phyloP scores from a whole-genome alignment of 768 basidiomycete species.

The Hypholoma fasciculare region DNA sequence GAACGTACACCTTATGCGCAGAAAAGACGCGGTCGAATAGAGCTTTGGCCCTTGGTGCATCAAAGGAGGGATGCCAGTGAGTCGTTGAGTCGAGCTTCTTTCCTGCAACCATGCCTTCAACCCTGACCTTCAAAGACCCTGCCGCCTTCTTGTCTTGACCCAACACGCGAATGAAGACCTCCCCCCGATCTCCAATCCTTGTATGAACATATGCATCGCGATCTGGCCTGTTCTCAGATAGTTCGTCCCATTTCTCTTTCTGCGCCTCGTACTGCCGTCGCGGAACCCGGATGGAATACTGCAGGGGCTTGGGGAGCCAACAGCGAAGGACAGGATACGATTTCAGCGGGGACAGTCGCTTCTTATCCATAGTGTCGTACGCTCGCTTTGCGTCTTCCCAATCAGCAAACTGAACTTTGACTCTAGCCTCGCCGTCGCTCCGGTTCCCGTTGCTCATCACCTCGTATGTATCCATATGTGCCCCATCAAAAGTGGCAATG shows the following conservation, averaged over 20 bases:
- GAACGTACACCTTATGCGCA: slow-evolving; percentile 40
- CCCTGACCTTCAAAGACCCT: slow-evolving; percentile 59
- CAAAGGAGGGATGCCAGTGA: slow-evolving; percentile 52
- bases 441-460: slow-evolving; percentile 8
- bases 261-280: slow-evolving; percentile 52
- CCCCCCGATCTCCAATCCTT: slow-evolving; percentile 19
- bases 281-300: slow-evolving; percentile 51
- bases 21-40: slow-evolving; percentile 30
- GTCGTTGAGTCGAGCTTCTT: slow-evolving; percentile 38
- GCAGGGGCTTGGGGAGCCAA: slow-evolving; percentile 47
- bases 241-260: slow-evolving; percentile 45
- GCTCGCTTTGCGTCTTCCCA: slow-evolving; percentile 49
- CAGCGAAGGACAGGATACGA: slow-evolving; percentile 36
- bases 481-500: slow-evolving; percentile 8
- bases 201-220: slow-evolving; percentile 18
- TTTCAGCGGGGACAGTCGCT: slow-evolving; percentile 2
- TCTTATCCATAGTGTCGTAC: slow-evolving; percentile 33
- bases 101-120: slow-evolving; percentile 54
- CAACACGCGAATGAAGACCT: slow-evolving; percentile 41
- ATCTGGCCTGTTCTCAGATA: slow-evolving; percentile 37
- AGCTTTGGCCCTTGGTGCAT: slow-evolving; percentile 20
- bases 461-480: slow-evolving; percentile 17
- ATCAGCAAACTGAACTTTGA: slow-evolving; percentile 46
- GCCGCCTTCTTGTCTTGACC: slow-evolving; percentile 54
- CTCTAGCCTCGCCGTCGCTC: slow-evolving; percentile 14